Base-by-base conservation (phyloP, 805 yeast genomes). In the Saccharomycopsis lassenensis region DNA sequence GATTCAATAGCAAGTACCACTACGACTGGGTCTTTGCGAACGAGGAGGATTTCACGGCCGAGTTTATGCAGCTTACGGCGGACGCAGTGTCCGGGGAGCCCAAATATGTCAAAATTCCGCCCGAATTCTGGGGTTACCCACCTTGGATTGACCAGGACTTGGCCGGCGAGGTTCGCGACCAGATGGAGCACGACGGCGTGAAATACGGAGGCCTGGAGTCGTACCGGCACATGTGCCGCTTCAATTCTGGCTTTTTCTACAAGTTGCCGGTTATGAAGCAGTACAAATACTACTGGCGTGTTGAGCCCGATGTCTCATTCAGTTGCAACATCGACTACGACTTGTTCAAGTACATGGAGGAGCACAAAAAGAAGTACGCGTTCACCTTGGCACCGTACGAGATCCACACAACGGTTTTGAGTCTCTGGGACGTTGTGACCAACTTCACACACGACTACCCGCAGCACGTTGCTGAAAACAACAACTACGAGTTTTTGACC, bases 21-120 rank as follows among this genome's bases (percentile, higher is more conserved):
- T 89, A 89, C 52, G 95, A 93, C 48, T 91, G 96, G 95, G 89
- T 86, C 17, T 91, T 71, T 46, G 51, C 66, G 19, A 71, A 70
- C 44, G 66, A 71, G 43, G 57, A 58, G 37, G 62, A 61, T 1
- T 71, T 71, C 45, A 47, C 58, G 2, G 45, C 49, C 1, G 59
- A 61, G 5, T 69, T 71, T 42, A 56, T 56, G 16, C 33, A 40
- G 10, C 46, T 49, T 16, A 51, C 68, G 0, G 25, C 53, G 4
- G 45, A 45, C 5, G 35, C 48, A 7, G 57, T 63, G 2, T 63
- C 72, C 20, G 71, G 75, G 0, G 51, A 50, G 5, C 61, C 59
- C 2, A 49, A 47, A 4, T 72, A 67, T 45, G 65, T 64, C 2
- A 44, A 41, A 20, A 61, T 72, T 1, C 73, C 74, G 0, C 19